These are phyloP conservation scores for Solanum tarapatanum DNA, from an alignment of 257 asterid genomes.

Conservation along the genomic window DNA sequence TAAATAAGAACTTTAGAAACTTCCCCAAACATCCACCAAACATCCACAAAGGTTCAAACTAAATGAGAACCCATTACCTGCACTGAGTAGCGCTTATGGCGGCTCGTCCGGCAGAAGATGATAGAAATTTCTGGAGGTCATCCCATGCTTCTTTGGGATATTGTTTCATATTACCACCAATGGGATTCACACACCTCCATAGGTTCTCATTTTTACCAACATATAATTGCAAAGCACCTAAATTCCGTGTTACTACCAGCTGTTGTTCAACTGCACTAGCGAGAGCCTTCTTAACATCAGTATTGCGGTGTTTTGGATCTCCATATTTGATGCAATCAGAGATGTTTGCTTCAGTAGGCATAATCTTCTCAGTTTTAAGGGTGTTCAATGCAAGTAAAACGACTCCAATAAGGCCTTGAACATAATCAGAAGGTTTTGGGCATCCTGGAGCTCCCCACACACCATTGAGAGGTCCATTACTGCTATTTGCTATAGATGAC, in stretches of 20 bases:
- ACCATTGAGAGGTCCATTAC: constrained; percentile 22
- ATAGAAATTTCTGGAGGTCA: constrained; percentile 58
- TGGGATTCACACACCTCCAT: constrained; percentile 74
- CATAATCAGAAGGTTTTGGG: constrained; percentile 58
- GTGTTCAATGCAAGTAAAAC: constrained; percentile 71
- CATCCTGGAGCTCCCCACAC: constrained; percentile 65
- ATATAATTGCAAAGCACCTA: constrained; percentile 51
- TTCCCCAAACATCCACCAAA: neutral
- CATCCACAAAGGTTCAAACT: neutral
- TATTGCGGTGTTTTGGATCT: constrained; percentile 49
- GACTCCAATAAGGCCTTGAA: constrained; percentile 73
- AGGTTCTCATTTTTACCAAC: constrained; percentile 68
- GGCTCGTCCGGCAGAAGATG: constrained; percentile 62
- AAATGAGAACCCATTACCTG: constrained; percentile 35
- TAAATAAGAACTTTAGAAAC: neutral
- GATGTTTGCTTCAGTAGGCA: constrained; percentile 83
- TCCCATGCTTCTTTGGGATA: constrained; percentile 62
- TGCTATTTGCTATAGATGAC: constrained; percentile 24
- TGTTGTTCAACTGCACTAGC: constrained; percentile 70
- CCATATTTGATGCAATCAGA: constrained; percentile 68
- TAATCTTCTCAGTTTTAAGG: constrained; percentile 64
- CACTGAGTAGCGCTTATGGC: constrained; percentile 58
- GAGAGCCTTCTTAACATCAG: constrained; percentile 84
- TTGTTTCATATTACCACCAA: constrained; percentile 40
- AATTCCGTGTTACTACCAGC: constrained; percentile 54